Percentiles rank a stretch among this genome's conserved stretches.
Conservation (phyloP, 208 protist genomes). For the Trypanosoma rangeli region DNA sequence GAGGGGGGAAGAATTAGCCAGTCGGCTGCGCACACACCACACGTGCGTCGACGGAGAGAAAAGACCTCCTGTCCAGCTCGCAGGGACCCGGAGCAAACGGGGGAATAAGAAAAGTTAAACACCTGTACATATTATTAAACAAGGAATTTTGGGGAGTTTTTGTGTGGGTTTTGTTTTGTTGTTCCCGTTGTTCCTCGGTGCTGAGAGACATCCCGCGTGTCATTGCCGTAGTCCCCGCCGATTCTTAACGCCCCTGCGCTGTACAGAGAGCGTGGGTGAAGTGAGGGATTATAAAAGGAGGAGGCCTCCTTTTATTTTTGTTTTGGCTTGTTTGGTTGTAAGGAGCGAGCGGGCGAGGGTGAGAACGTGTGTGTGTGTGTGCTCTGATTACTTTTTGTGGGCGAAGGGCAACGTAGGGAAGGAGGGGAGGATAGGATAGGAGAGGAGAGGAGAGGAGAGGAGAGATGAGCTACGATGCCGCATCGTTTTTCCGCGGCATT, state of each 20-base stretch:
- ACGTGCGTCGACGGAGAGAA: background rate
- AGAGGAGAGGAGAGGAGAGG: background rate
- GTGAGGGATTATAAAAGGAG: background rate
- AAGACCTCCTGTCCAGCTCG: background rate
- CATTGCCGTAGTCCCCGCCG: too few relatives aligned
- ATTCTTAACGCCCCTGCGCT: too few relatives aligned
- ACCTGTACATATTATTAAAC: too few relatives aligned
- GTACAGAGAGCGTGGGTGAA: too few relatives aligned
- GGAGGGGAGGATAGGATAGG: background rate
- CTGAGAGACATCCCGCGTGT: too few relatives aligned
- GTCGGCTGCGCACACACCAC: background rate
- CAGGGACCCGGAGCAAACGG: background rate
- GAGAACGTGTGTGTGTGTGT: background rate
- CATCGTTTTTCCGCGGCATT: slow-evolving; percentile 57
- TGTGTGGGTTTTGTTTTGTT: too few relatives aligned
- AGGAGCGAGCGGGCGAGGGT: too few relatives aligned
- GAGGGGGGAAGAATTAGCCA: background rate
- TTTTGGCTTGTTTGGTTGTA: background rate
- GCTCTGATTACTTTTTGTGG: too few relatives aligned
- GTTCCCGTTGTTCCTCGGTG: too few relatives aligned
- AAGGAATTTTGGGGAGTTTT: too few relatives aligned
- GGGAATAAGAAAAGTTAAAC: background rate
- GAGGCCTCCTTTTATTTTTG: background rate
- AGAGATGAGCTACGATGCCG: slow-evolving; percentile 30
- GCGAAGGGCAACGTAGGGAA: background rate